A percentile compares a stretch with the other conserved stretches of the same genome.
These are phyloP conservation scores for Multifurca ochricompacta DNA, from an alignment of 768 basidiomycete genomes.

Conservation along the genomic window DNA sequence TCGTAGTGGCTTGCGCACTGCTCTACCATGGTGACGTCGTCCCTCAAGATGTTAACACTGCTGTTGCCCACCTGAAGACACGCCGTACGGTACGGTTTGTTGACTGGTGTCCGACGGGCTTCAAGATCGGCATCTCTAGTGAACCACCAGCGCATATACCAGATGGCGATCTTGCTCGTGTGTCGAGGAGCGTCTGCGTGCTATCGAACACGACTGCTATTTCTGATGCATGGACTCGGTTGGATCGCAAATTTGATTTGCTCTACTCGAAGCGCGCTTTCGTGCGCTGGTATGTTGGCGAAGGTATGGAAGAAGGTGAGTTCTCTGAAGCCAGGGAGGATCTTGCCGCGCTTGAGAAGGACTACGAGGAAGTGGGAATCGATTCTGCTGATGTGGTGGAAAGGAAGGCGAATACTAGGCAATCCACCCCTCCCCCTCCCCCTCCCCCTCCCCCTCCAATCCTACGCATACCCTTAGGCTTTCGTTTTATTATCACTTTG, in stretches of 20 bases:
- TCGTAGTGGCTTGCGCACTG: constrained; percentile 54
- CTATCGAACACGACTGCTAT: constrained; percentile 69
- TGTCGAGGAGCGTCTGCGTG: constrained; percentile 69
- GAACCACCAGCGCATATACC: constrained; percentile 70
- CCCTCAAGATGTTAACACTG: constrained; percentile 70
- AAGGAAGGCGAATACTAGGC: constrained; percentile 41
- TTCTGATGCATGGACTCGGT: constrained; percentile 65
- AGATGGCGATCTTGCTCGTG: constrained; percentile 70
- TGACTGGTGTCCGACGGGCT: constrained; percentile 74
- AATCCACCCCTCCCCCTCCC: neutral
- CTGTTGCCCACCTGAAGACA: constrained; percentile 67
- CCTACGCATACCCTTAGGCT: neutral
- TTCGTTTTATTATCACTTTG: neutral
- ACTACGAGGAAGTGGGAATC: constrained; percentile 79
- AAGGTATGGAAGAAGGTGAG: constrained; percentile 88
- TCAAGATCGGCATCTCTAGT: constrained; percentile 75
- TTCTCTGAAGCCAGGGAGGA: constrained; percentile 99
- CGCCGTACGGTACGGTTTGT: constrained; percentile 75
- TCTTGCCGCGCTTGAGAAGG: constrained; percentile 95
- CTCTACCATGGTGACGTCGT: constrained; percentile 73
- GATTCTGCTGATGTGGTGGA: constrained; percentile 42
- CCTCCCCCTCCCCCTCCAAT: neutral
- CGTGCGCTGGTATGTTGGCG: constrained; percentile 61
- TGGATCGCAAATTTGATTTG: constrained; percentile 76
- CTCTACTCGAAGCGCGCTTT: constrained; percentile 59